phyloP scores from a whole-genome alignment of 768 basidiomycete species.

The Psilocybe subaeruginosa region DNA sequence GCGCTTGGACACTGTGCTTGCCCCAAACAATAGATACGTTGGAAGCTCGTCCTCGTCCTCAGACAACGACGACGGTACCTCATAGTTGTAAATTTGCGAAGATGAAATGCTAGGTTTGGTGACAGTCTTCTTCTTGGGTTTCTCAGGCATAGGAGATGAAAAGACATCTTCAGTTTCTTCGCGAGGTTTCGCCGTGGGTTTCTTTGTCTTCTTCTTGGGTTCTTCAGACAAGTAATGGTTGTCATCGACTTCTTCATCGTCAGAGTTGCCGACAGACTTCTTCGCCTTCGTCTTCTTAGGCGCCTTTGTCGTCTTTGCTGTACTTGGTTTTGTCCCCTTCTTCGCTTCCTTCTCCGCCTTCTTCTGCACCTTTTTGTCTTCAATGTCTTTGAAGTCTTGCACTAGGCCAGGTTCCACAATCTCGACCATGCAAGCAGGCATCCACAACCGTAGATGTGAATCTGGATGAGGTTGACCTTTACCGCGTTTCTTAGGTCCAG shows the following conservation, averaged over 20 bases:
- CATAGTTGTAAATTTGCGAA: background rate
- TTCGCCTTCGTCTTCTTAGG: conserved; percentile 7
- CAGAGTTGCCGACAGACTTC: background rate
- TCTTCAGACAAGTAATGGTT: background rate
- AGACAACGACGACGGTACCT: background rate
- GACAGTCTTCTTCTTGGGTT: background rate
- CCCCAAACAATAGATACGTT: background rate
- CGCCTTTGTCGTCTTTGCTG: conserved; percentile 16
- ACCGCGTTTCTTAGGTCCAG: conserved; percentile 35
- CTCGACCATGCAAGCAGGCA: conserved; percentile 79
- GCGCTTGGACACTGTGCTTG: background rate
- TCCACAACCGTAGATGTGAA: conserved; percentile 72
- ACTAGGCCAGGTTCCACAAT: conserved; percentile 70
- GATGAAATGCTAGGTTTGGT: background rate
- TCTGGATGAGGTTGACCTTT: conserved; percentile 50
- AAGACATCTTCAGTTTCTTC: conserved; percentile 13
- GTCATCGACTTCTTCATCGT: background rate
- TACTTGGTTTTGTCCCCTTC: conserved; percentile 34
- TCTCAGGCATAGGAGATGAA: background rate
- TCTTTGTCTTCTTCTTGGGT: background rate
- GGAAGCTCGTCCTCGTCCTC: conserved; percentile 4
- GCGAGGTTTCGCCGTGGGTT: background rate
- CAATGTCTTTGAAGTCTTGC: conserved; percentile 55
- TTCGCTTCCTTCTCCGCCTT: conserved; percentile 52
- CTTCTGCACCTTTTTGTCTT: conserved; percentile 51